Evolutionary conservation across 1,284 basidiomycete species (phyloP), one percentile per base, ranked within the genome.

Genomic region (Earliella scabrosa): DNA sequence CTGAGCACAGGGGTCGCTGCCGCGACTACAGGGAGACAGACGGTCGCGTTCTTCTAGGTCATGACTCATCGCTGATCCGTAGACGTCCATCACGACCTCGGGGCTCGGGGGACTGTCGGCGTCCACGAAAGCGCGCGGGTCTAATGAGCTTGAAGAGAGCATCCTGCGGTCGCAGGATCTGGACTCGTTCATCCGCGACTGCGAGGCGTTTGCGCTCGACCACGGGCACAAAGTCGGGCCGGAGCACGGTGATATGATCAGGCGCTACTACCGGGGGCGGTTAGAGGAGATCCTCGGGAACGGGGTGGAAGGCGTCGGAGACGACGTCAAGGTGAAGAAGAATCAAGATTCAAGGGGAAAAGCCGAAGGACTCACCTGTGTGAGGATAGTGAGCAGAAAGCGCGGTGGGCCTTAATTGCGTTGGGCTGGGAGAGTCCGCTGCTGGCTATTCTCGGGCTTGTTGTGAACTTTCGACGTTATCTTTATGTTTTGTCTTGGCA

Each of bases 1-100:
- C 72, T 90, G 40, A 89, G 86, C 10, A 90, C 88, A 0, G 87
- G 80, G 0, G 63, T 90, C 7, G 81, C 86, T 2, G 86, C 85
- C 6, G 80, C 56, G 63, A 78, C 53, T 55, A 71, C 43, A 67
- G 79, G 59, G 67, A 63, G 59, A 71, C 77, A 71, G 75, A 68
- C n/a, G 20, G 20, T 34, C n/a, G 7, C 32, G 29, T 9, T 2
- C 20, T 34, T 23, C 16, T 21, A 29, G 16, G 23, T n/a, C n/a
- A n/a, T n/a, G n/a, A 43, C 39, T 45, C 45, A 36, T 38, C 45
- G 8, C 5, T 20, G 18, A 2, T 18, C 24, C 27, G 7, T 40
- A 74, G 71, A 70, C 68, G 1, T 66, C 65, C n/a, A 66, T 76
- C 50, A 72, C 70, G 45, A 68, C 68, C 6, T 63, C 65, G 4